A percentile compares a stretch with the other conserved stretches of the same genome.
These are phyloP conservation scores for Xerocomus spinulosus DNA, from an alignment of 768 basidiomycete species.

Conservation along the genomic window DNA sequence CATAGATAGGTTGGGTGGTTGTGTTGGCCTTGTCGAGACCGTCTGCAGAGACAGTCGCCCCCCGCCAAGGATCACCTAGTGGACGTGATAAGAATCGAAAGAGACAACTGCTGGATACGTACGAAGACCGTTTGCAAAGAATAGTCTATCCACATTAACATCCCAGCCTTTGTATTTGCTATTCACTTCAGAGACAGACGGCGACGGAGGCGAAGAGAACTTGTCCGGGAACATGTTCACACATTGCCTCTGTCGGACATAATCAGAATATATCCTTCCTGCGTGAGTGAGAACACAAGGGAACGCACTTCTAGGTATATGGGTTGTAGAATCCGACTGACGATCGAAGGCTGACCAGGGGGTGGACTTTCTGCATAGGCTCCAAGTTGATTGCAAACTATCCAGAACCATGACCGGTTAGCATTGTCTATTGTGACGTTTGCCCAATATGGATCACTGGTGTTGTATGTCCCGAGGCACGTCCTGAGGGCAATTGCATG, in stretches of 20 bases:
- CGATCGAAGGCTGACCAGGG: constrained; percentile 29
- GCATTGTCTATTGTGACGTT: constrained; percentile 52
- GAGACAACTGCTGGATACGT: constrained; percentile 17
- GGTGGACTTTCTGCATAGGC: constrained; percentile 41
- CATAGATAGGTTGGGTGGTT: constrained; percentile 50
- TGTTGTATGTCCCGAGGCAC: constrained; percentile 41
- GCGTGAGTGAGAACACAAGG: not conserved
- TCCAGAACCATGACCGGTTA: constrained; percentile 66
- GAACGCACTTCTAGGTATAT: constrained; percentile 24
- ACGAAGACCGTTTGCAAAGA: constrained; percentile 71
- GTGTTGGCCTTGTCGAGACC: constrained; percentile 44
- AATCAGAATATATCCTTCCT: not conserved
- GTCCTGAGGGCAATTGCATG: constrained; percentile 20
- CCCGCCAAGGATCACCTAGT: constrained; percentile 72
- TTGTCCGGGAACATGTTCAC: constrained; percentile 59
- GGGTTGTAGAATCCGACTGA: constrained; percentile 32
- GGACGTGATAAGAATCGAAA: not conserved
- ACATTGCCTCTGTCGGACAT: constrained; percentile 53
- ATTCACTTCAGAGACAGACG: constrained; percentile 44
- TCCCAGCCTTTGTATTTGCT: constrained; percentile 59
- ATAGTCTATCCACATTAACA: constrained; percentile 50
- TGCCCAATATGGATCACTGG: constrained; percentile 42
- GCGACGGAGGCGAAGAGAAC: constrained; percentile 45
- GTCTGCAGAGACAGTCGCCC: constrained; percentile 61
- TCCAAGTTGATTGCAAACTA: constrained; percentile 70